Percentiles rank a stretch among this genome's conserved stretches.
Evolutionary conservation across 306 rosid genomes (phyloP).

Genomic region (Hippophae gyantsensis): DNA sequence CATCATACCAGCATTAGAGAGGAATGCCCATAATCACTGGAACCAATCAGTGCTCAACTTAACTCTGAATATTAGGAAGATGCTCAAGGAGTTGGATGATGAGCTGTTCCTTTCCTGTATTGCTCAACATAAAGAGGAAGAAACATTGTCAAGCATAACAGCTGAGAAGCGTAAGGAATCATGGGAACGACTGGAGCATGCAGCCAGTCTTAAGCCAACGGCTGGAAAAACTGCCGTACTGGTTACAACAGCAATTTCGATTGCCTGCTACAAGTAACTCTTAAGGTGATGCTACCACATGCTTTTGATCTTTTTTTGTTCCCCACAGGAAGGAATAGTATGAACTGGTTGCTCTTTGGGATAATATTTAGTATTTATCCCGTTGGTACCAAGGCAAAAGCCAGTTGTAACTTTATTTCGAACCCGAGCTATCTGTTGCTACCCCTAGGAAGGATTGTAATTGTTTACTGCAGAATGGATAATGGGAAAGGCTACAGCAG

Average conservation of each 20-base stretch:
- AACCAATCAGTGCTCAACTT: slow-evolving; percentile 81
- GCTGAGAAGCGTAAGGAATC: slow-evolving; percentile 61
- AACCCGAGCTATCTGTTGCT: slow-evolving; percentile 14
- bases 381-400: slow-evolving; percentile 33
- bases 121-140: slow-evolving; percentile 55
- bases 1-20: slow-evolving; percentile 76
- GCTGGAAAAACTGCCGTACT: slow-evolving; percentile 76
- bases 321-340: slow-evolving; percentile 22
- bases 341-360: slow-evolving; percentile 37
- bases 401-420: slow-evolving; percentile 33
- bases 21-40: slow-evolving; percentile 75
- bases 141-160: slow-evolving; percentile 29
- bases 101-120: slow-evolving; percentile 55
- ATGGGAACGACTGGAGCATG: slow-evolving; percentile 69
- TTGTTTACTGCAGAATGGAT: too few species aligned
- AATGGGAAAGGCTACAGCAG: slow-evolving; percentile 30
- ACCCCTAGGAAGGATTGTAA: slow-evolving; percentile 4
- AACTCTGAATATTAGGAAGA: slow-evolving; percentile 66
- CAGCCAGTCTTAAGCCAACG: slow-evolving; percentile 61
- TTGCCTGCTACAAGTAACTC: slow-evolving; percentile 28
- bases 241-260: slow-evolving; percentile 49
- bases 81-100: slow-evolving; percentile 86
- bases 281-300: slow-evolving; percentile 10
- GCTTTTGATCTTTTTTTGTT: slow-evolving; percentile 16
- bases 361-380: slow-evolving; percentile 3